These are phyloP conservation scores for Globisporangium sylvaticum DNA, from an alignment of 352 stramenopile species.

Conservation along the genomic window DNA sequence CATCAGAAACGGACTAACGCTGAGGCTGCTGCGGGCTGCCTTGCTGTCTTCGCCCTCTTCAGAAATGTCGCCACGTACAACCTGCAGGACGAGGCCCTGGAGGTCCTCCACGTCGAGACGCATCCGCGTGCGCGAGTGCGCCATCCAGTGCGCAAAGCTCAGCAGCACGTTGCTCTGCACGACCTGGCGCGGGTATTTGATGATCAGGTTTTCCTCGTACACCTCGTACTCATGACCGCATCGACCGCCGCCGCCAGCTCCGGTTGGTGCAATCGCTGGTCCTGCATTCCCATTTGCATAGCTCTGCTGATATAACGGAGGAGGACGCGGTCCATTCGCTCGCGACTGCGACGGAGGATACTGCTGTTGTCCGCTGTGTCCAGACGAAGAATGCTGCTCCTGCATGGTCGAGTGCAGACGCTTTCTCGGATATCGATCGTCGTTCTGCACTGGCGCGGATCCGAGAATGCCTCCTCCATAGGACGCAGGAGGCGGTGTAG, in stretches of 20 bases:
- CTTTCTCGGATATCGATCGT: slow-evolving; percentile 20
- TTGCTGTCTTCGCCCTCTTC: slow-evolving; percentile 3
- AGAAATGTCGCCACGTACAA: slow-evolving; percentile 26
- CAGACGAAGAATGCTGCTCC: not conserved
- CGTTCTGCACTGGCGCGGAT: not conserved
- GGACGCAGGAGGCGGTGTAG: not conserved
- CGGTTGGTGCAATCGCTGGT: not conserved
- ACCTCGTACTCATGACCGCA: slow-evolving; percentile 30
- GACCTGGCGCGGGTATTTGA: slow-evolving; percentile 66
- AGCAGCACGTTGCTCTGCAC: slow-evolving; percentile 60
- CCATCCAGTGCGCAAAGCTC: slow-evolving; percentile 71
- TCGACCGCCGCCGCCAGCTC: not conserved
- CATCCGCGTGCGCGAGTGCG: slow-evolving; percentile 33
- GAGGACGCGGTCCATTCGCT: slow-evolving; percentile 6
- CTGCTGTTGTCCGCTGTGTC: not conserved
- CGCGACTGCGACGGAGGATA: not conserved
- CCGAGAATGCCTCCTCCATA: slow-evolving; percentile 10
- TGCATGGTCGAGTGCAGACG: slow-evolving; percentile 29
- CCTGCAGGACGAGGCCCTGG: slow-evolving; percentile 54
- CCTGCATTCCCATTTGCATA: slow-evolving; percentile 7
- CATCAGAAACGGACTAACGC: slow-evolving; percentile 55
- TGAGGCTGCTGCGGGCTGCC: not conserved
- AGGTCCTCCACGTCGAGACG: slow-evolving; percentile 59
- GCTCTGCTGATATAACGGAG: slow-evolving; percentile 5
- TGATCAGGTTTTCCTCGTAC: slow-evolving; percentile 59